Base-by-base conservation (phyloP, 2,329 filamentous ascomycete genomes). In the Hymenoscyphus infarciens region DNA sequence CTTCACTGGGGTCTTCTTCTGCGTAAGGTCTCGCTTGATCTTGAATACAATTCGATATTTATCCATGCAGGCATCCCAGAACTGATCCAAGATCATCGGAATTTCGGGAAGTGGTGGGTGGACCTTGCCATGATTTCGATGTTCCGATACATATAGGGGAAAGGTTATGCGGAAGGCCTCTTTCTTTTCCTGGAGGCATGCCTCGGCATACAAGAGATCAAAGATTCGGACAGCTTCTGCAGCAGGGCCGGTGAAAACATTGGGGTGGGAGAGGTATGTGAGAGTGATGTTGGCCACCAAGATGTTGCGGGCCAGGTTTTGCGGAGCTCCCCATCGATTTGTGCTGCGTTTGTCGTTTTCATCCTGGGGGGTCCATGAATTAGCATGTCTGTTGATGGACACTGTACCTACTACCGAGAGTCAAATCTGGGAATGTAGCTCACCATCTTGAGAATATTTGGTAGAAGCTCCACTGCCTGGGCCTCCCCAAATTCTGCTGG, bases 101-200 rank as follows among this genome's bases (percentile, higher is more conserved):
- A 60, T 60, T 31, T 60, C 57, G 11, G 57, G 57, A 7, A 60
- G 45, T n/a, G 57, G 57, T 2, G 57, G 42, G 31, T 60, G 25
- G 22, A 60, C 15, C 45, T 35, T 60, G 16, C 57, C 42, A 13
- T 54, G 52, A 11, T 60, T 53, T 35, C 57, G 35, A 38, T 33
- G 35, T 6, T 53, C 27, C 10, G 29, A 33, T 5, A 54, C 57
- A 7, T 54, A 60, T 25, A 53, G 38, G 2, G 57, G 57, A 25
- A 60, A 60, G 22, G 29, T 53, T 19, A 39, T 13, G 19, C 42
- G 27, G 16, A 60, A 53, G 31, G 57, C 45, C 11, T 54, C 45
- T 25, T 39, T 35, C 22, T 25, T 60, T 19, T 60, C 45, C 29
- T 13, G 13, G 15, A 25, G n/a, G n/a, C 10, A 13, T 1, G 57